These are phyloP conservation scores for Echinochloa phyllopogon DNA, from an alignment of 176 grass and related monocot species.

Conservation along the genomic window DNA sequence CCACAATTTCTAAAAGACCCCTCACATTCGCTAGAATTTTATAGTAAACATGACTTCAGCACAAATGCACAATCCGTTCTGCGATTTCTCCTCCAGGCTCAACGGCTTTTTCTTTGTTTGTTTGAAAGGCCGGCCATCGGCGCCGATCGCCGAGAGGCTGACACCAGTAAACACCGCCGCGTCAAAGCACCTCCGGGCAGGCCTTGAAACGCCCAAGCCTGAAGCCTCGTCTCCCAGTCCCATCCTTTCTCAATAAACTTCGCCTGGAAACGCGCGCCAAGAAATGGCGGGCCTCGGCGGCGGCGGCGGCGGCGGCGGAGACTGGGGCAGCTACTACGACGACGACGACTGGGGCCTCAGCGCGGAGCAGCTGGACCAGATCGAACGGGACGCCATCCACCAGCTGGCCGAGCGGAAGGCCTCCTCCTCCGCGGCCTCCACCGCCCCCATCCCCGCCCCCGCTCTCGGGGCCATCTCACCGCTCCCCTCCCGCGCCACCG, in stretches of 20 bases:
- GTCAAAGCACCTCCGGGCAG: too few species aligned
- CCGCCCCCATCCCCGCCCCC: constrained; percentile 41
- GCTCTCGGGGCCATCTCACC: constrained; percentile 38
- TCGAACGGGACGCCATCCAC: constrained; percentile 83
- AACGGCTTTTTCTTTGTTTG: too few species aligned
- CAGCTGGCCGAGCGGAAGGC: constrained; percentile 76
- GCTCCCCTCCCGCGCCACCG: constrained; percentile 44
- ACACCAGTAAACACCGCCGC: too few species aligned
- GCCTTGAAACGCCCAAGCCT: too few species aligned
- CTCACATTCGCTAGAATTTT: too few species aligned
- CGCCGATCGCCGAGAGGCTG: too few species aligned
- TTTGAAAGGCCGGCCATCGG: too few species aligned
- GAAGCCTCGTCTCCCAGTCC: background rate
- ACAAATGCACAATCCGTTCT: too few species aligned
- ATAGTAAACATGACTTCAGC: too few species aligned
- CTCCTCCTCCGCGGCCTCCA: constrained; percentile 57
- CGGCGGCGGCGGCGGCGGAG: constrained; percentile 12
- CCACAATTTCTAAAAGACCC: too few species aligned
- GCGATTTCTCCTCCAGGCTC: too few species aligned
- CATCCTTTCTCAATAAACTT: background rate
- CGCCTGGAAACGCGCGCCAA: constrained; percentile 26
- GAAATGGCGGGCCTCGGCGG: constrained; percentile 46
- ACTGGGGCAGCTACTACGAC: constrained; percentile 35
- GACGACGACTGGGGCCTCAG: constrained; percentile 84
- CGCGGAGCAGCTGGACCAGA: constrained; percentile 77